phyloP scores from a whole-genome alignment of 441 rosid species.

The Erodium trifolium region DNA sequence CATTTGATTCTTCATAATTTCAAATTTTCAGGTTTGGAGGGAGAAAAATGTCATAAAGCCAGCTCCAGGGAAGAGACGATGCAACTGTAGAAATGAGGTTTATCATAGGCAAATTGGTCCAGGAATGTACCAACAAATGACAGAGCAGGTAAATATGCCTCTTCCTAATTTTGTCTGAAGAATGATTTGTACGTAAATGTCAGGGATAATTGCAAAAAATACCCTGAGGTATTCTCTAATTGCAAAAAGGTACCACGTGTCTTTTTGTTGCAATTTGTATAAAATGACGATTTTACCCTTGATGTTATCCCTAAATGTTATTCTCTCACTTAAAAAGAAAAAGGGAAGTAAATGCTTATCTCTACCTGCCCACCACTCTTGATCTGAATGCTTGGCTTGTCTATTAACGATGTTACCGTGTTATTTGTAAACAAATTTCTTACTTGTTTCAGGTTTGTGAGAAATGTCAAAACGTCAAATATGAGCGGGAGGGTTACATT shows the following conservation, averaged over 20 bases:
- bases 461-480: conserved; percentile 82
- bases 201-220: no score
- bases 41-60: conserved; percentile 90
- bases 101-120: conserved; percentile 98
- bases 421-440: conserved; percentile 1
- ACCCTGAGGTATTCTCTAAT: no score
- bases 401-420: conserved; percentile 7
- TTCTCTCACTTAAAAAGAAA: no score
- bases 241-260: no score
- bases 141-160: conserved; percentile 55
- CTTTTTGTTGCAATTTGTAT: no score
- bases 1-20: neutral
- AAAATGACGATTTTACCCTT: no score
- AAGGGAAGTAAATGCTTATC: neutral
- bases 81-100: conserved; percentile 95
- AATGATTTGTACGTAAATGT: no score
- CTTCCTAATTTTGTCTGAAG: no score
- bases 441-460: conserved; percentile 66
- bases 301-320: no score
- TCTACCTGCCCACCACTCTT: neutral
- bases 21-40: conserved; percentile 75
- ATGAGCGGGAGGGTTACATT: conserved; percentile 69
- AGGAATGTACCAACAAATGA: conserved; percentile 99
- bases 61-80: conserved; percentile 87
- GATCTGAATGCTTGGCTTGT: neutral